Evolutionary conservation across 805 yeast genomes (phyloP), one percentile per base, ranked within the genome.

Genomic region (Phaffomyces opuntiae): DNA sequence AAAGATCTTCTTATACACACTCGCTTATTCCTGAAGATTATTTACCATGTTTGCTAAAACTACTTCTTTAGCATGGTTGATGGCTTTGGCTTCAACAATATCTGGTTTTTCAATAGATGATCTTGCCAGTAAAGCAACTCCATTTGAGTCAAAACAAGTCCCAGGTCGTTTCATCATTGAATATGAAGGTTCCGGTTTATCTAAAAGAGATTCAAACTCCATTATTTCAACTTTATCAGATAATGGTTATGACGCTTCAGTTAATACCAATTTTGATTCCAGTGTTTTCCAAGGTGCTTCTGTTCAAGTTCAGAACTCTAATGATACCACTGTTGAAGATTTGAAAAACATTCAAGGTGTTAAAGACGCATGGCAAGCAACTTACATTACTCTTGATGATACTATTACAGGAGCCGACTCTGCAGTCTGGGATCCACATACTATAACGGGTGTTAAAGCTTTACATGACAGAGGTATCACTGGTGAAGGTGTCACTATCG

Each of bases 81-180:
- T 36, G 39, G 44, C 44, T 35, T 11, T 27, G 11, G 39, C 38
- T 19, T 41, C 44, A 17, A 13, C 39, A 5, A 38, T 41, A 17
- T 35, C 44, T 21, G 44, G 39, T 19, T 27, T 31, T n/a, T 17
- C 35, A 16, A 26, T 41, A 8, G 39, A 41, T 16, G 44, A 41
- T 8, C 7, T 33, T 21, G 39, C 39, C 4, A n/a, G 24, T 7
- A 19, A 27, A 17, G 39, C 44, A n/a, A 27, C 35, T 19, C 35
- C 39, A 41, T 41, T 32, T 9, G 13, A 31, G 7, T 25, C 41
- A 11, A 14, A 21, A 13, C n/a, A 39, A 19, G 51, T 47, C 25
- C 50, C 53, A n/a, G 52, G 49, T 17, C 47, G 52, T 31, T 49
- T 43, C 38, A 41, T 49, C 21, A 39, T 49, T 33, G 47, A 49